phyloP scores from a whole-genome alignment of 371 early-diverging fungal genomes.

The Mucor piriformis region DNA sequence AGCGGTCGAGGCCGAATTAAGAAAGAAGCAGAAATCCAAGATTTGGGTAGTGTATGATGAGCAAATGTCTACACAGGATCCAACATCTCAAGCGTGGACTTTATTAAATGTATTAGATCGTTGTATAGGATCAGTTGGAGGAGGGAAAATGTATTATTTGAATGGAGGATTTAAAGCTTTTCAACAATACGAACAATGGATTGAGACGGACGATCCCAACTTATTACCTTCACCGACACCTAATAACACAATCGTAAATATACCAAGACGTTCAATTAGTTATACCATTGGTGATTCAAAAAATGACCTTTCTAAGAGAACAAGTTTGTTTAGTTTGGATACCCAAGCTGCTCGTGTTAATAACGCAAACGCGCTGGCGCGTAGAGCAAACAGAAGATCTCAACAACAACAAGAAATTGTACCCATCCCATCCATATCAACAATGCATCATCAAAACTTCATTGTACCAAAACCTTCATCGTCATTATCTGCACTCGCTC shows the following conservation, averaged over 20 bases:
- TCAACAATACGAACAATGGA: conserved; percentile 16
- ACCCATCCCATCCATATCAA: neutral
- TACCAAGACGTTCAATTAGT: conserved; percentile 49
- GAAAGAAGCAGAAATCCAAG: conserved; percentile 12
- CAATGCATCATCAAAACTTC: neutral
- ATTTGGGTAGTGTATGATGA: conserved; percentile 62
- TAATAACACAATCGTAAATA: neutral
- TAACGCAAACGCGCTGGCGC: conserved; percentile 53
- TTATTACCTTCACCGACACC: neutral
- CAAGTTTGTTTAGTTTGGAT: conserved; percentile 53
- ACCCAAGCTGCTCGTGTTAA: conserved; percentile 53
- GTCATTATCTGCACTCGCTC: neutral
- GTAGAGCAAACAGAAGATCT: conserved; percentile 42
- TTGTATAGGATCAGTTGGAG: conserved; percentile 25
- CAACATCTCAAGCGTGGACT: conserved; percentile 65
- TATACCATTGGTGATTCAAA: conserved; percentile 42
- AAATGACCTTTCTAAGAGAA: conserved; percentile 35
- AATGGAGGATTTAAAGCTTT: conserved; percentile 43
- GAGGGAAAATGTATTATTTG: conserved; percentile 34
- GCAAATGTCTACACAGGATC: conserved; percentile 50
- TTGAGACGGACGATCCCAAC: conserved; percentile 1
- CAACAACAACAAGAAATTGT: conserved; percentile 17
- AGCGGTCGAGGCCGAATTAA: conserved; percentile 23
- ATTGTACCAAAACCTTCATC: neutral
- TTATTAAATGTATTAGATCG: conserved; percentile 58